Evolutionary conservation across 768 basidiomycete species (phyloP).

Genomic region (Leccinum pellstonianum): DNA sequence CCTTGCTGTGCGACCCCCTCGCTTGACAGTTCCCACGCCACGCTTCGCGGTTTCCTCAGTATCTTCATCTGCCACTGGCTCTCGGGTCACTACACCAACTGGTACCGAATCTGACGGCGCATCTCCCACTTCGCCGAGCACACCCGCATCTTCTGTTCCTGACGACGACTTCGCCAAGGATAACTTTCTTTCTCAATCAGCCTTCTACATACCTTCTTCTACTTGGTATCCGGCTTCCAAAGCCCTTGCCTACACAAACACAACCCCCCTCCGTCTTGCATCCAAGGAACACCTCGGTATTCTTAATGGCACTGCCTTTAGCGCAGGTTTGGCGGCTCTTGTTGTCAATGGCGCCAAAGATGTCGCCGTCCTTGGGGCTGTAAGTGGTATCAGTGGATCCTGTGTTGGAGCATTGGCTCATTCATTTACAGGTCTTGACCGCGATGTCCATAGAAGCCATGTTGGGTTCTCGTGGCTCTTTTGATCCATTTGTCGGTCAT

Average conservation of each 20-base stretch:
- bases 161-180: constrained; percentile 24
- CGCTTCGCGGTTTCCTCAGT: constrained; percentile 6
- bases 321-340: constrained; percentile 73
- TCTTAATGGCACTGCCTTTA: constrained; percentile 85
- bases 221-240: constrained; percentile 31
- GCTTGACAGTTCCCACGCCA: constrained; percentile 17
- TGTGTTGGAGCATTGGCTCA: background rate
- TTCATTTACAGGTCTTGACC: constrained; percentile 56
- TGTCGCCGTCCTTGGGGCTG: constrained; percentile 53
- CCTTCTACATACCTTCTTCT: constrained; percentile 1
- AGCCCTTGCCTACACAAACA: constrained; percentile 58
- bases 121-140: constrained; percentile 46
- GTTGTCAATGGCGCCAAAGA: constrained; percentile 72
- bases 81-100: constrained; percentile 20
- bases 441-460: constrained; percentile 86
- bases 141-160: constrained; percentile 27
- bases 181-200: background rate
- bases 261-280: constrained; percentile 62
- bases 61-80: constrained; percentile 8
- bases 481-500: constrained; percentile 72
- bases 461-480: constrained; percentile 66
- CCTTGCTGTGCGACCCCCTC: constrained; percentile 2
- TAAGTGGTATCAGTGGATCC: constrained; percentile 7
- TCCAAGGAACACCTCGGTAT: constrained; percentile 82
- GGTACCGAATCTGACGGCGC: constrained; percentile 35